phyloP scores from a whole-genome alignment of 1,139 yeast genomes.

The Debaryomyces subglobosus region DNA sequence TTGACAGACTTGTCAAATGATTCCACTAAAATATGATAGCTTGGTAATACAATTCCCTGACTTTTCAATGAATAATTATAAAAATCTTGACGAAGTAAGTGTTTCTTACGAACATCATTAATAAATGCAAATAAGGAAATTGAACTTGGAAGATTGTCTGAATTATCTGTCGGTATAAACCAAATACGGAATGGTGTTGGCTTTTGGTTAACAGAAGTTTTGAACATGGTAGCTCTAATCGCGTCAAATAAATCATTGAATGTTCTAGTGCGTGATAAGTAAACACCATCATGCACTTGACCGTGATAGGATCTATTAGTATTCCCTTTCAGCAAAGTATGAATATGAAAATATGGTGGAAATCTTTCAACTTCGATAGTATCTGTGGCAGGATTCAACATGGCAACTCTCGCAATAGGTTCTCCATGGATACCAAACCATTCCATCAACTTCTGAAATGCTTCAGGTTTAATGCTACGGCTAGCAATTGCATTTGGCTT shows the following conservation, averaged over 20 bases:
- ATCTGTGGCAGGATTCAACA: slow-evolving; percentile 41
- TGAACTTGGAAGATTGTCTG: slow-evolving; percentile 26
- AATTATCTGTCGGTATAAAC: slow-evolving; percentile 35
- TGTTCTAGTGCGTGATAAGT: slow-evolving; percentile 36
- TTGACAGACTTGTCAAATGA: slow-evolving; percentile 23
- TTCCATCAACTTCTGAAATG: slow-evolving; percentile 44
- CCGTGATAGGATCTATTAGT: slow-evolving; percentile 12
- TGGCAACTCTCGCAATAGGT: slow-evolving; percentile 51
- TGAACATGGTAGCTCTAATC: slow-evolving; percentile 24
- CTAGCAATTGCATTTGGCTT: slow-evolving; percentile 31
- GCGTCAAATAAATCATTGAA: slow-evolving; percentile 37
- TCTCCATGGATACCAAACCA: slow-evolving; percentile 58
- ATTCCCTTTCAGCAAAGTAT: slow-evolving; percentile 41
- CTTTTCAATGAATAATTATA: slow-evolving; percentile 28
- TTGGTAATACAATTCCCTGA: slow-evolving; percentile 33
- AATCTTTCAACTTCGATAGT: slow-evolving; percentile 51
- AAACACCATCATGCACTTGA: slow-evolving; percentile 20
- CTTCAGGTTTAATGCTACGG: slow-evolving; percentile 38
- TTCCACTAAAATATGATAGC: slow-evolving; percentile 41
- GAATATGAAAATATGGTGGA: slow-evolving; percentile 56
- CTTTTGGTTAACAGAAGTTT: slow-evolving; percentile 19
- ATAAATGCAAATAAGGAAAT: slow-evolving; percentile 33
- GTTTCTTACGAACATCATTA: slow-evolving; percentile 33
- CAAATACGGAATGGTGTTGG: slow-evolving; percentile 35
- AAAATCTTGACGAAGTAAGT: slow-evolving; percentile 31